Conservation (phyloP, 768 basidiomycete species). For the Neoboletus subvelutipes region DNA sequence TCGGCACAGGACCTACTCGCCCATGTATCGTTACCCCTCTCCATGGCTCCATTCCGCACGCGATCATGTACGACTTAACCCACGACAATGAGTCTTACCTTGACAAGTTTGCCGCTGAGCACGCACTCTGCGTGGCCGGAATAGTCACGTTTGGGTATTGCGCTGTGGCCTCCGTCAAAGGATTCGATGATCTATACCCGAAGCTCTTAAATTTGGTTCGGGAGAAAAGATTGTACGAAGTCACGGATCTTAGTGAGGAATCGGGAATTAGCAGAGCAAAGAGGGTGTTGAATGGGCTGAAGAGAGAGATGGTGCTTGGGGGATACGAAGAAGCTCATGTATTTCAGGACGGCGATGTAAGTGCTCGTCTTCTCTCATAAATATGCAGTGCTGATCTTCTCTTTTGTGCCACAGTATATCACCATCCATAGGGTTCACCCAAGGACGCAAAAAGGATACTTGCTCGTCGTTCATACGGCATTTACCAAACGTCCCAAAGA, state of each 20-base stretch:
- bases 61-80: conserved; percentile 91
- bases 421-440: conserved; percentile 92
- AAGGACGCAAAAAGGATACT: conserved; percentile 83
- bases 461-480: conserved; percentile 90
- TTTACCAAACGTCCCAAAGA: conserved; percentile 82
- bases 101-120: conserved; percentile 90
- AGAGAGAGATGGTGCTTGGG: conserved; percentile 87
- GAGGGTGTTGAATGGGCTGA: conserved; percentile 81
- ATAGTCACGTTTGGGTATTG: conserved; percentile 88
- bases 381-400: conserved; percentile 1
- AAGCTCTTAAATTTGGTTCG: conserved; percentile 87
- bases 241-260: conserved; percentile 53
- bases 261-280: conserved; percentile 61
- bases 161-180: conserved; percentile 92
- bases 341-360: conserved; percentile 92
- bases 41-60: conserved; percentile 86
- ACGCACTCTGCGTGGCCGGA: conserved; percentile 91
- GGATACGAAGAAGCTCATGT: conserved; percentile 92
- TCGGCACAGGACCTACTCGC: conserved; percentile 76
- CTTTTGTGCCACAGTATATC: conserved; percentile 68
- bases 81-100: conserved; percentile 96
- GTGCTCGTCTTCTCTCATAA: conserved; percentile 30
- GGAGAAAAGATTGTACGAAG: conserved; percentile 79
- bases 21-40: conserved; percentile 75
- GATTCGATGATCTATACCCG: conserved; percentile 96